phyloP scores from a whole-genome alignment of 2,329 filamentous ascomycete species.

The Cytospora piceae region DNA sequence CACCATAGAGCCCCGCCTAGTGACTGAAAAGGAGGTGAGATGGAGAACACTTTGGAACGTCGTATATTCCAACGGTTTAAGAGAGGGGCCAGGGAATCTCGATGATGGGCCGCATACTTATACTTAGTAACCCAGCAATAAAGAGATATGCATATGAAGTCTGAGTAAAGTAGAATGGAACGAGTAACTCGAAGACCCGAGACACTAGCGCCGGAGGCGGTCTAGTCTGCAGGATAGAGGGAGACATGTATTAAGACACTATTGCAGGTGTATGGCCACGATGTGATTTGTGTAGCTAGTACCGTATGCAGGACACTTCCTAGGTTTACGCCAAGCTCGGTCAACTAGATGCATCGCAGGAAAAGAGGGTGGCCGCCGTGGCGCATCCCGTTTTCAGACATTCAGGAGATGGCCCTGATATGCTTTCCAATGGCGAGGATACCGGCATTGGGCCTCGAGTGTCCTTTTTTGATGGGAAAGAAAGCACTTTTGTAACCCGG shows the following conservation, averaged over 20 bases:
- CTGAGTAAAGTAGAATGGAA: constrained; percentile 18
- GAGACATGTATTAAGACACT: constrained; percentile 26
- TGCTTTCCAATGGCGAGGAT: constrained; percentile 7
- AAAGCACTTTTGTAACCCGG: constrained; percentile 24
- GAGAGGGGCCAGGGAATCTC: background rate
- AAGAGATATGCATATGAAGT: constrained; percentile 5
- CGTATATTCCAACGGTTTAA: background rate
- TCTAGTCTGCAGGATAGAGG: constrained; percentile 21
- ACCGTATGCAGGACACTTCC: constrained; percentile 13
- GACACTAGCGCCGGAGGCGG: constrained; percentile 25
- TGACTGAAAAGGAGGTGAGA: constrained; percentile 7
- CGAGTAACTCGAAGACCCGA: constrained; percentile 25
- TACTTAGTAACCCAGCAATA: constrained; percentile 3
- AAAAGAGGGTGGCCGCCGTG: constrained; percentile 25
- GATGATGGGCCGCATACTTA: constrained; percentile 15
- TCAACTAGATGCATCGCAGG: constrained; percentile 6
- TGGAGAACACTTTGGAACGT: background rate
- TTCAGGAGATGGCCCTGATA: constrained; percentile 13
- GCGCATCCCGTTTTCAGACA: constrained; percentile 17
- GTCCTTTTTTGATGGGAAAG: constrained; percentile 10
- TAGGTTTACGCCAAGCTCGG: constrained; percentile 22
- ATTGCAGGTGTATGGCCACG: constrained; percentile 14
- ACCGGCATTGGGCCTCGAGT: constrained; percentile 12
- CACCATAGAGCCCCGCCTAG: constrained; percentile 4
- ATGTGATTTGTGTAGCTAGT: constrained; percentile 23